Evolutionary conservation across 116 monocot species (phyloP), one percentile per base, ranked within the genome.

Genomic region (Trichopus zeylanicus): DNA sequence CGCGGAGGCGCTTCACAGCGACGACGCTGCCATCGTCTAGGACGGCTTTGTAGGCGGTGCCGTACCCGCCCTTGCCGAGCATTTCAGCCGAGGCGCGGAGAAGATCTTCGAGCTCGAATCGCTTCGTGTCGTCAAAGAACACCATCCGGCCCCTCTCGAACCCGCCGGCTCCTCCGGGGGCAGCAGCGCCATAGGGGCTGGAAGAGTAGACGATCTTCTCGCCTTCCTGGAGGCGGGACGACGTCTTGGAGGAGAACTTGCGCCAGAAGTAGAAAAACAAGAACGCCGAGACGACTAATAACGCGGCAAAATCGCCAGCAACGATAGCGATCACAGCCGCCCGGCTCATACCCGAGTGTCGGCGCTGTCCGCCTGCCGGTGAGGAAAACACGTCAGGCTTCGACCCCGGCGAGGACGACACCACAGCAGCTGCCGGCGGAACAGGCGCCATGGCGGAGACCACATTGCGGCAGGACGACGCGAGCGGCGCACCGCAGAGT

Each of bases 221-320:
- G 25, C 85, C 79, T 34, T 93, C 89, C n/a, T 73, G 80, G 27
- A 89, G 60, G 31, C 71, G 58, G 2, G 72, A 69, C 3, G 73
- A 60, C n/a, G 9, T 51, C 53, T 51, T 70, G 30, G 60, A 66
- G 20, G 78, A 59, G 61, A 78, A 80, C 65, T 81, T 89, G 25
- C 75, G 66, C 93, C 93, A 89, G 68, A 89, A 94, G 78, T 78
- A 94, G 66, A 80, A 86, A 58, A 94, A 94, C 24, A 93, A 68
- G 13, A 93, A 59, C 18, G 74, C 72, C 26, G 74, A 73, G 29
- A 88, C 75, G 20, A 85, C 22, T 23, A 76, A 31, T 18, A 89
- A 71, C 23, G 78, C 83, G 11, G 62, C 66, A 60, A 89, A 80
- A 54, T 89, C 94, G 18, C 86, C 94, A 0, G 71, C 81, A 23